Conservation (phyloP, 768 basidiomycete genomes). For the Boletus patriciae region DNA sequence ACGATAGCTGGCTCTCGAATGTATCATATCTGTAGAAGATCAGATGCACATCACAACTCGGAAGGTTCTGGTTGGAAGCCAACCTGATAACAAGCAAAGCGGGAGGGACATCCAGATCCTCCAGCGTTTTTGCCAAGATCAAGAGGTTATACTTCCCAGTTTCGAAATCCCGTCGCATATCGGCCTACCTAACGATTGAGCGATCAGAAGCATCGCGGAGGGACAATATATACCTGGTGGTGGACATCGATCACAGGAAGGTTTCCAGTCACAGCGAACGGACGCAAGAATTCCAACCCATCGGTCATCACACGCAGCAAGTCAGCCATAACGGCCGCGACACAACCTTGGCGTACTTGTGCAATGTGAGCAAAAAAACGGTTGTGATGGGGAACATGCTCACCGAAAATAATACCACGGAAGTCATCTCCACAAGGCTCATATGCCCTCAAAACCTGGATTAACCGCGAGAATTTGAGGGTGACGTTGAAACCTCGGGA, state of each 20-base stretch:
- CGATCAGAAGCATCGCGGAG: not conserved
- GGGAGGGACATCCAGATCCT: conserved; percentile 60
- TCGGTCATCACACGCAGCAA: conserved; percentile 56
- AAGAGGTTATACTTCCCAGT: conserved; percentile 63
- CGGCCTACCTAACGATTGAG: conserved; percentile 37
- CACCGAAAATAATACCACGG: conserved; percentile 70
- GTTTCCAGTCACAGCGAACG: conserved; percentile 46
- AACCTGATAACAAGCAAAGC: conserved; percentile 64
- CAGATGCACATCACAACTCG: conserved; percentile 4
- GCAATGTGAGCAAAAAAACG: conserved; percentile 9
- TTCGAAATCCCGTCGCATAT: conserved; percentile 50
- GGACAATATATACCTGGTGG: conserved; percentile 33
- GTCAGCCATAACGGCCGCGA: conserved; percentile 60
- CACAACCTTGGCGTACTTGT: conserved; percentile 52
- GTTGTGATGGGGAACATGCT: conserved; percentile 35
- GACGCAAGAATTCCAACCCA: conserved; percentile 53
- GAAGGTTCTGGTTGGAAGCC: conserved; percentile 13
- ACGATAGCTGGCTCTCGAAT: conserved; percentile 61
- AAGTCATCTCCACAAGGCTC: conserved; percentile 55
- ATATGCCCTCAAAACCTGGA: conserved; percentile 59
- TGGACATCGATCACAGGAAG: conserved; percentile 33
- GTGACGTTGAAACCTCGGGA: conserved; percentile 67
- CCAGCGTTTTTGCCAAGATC: conserved; percentile 55
- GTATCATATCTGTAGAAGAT: conserved; percentile 36
- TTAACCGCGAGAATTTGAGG: conserved; percentile 61